phyloP scores from a whole-genome alignment of 805 yeast genomes.

The Suhomyces canberraensis region DNA sequence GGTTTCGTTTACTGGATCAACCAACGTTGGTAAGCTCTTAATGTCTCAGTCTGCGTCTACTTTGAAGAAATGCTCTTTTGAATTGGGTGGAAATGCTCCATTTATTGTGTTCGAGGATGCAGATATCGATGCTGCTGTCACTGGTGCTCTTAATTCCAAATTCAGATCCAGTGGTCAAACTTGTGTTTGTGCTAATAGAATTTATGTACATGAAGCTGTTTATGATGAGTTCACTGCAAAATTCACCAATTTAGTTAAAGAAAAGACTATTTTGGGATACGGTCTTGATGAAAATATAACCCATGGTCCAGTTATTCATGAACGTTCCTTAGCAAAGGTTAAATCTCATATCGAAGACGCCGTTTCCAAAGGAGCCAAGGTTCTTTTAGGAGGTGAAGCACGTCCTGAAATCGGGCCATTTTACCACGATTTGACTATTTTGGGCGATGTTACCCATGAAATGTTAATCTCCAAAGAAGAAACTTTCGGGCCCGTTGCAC shows the following conservation, averaged over 20 bases:
- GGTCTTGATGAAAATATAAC: slow-evolving; percentile 59
- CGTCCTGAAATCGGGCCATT: slow-evolving; percentile 55
- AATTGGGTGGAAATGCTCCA: slow-evolving; percentile 82
- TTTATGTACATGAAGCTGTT: slow-evolving; percentile 61
- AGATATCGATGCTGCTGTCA: slow-evolving; percentile 60
- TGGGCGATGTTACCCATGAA: slow-evolving; percentile 54
- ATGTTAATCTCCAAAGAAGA: slow-evolving; percentile 66
- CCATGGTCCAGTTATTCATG: slow-evolving; percentile 75
- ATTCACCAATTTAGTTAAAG: slow-evolving; percentile 40
- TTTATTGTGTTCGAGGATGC: slow-evolving; percentile 74
- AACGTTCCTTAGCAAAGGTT: slow-evolving; percentile 60
- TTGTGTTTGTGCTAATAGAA: slow-evolving; percentile 75
- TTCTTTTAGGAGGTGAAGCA: slow-evolving; percentile 58
- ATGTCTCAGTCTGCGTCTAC: slow-evolving; percentile 60
- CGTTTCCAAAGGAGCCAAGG: slow-evolving; percentile 56
- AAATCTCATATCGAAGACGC: slow-evolving; percentile 65
- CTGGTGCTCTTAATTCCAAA: slow-evolving; percentile 63
- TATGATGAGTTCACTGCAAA: slow-evolving; percentile 57
- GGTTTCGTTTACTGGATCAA: slow-evolving; percentile 77
- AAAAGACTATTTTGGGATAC: slow-evolving; percentile 52
- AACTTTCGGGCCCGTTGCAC: slow-evolving; percentile 80
- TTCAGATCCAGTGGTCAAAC: slow-evolving; percentile 80
- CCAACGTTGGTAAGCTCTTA: slow-evolving; percentile 65
- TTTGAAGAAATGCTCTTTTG: slow-evolving; percentile 68
- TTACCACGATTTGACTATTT: slow-evolving; percentile 67